Percentiles rank a stretch among this genome's conserved stretches.
These are phyloP conservation scores for Colletotrichum siamense DNA, from an alignment of 2,329 filamentous ascomycete species.

Conservation along the genomic window DNA sequence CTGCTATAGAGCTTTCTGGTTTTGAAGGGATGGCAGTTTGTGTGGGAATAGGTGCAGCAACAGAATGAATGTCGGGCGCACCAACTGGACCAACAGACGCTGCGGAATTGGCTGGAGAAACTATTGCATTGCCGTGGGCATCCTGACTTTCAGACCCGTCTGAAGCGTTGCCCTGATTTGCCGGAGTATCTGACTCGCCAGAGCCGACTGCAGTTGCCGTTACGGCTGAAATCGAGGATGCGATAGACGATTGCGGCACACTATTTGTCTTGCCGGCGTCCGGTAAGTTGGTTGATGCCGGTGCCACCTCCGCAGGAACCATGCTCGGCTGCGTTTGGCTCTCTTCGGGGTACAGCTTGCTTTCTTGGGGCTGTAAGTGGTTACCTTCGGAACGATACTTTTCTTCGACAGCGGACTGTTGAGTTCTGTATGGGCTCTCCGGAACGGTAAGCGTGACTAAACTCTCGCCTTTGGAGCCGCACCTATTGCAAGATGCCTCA, in stretches of 20 bases:
- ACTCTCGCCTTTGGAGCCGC: background rate
- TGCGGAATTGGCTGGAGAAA: background rate
- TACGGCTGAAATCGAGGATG: background rate
- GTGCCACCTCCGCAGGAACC: background rate
- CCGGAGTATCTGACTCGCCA: fast-evolving
- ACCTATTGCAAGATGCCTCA: background rate
- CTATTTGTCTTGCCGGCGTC: background rate
- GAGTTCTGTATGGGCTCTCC: background rate
- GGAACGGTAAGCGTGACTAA: background rate
- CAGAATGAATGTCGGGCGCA: background rate
- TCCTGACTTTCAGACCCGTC: background rate
- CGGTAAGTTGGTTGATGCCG: fast-evolving
- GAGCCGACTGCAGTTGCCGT: background rate
- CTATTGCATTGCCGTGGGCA: background rate
- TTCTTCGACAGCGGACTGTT: background rate
- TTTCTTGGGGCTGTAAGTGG: background rate
- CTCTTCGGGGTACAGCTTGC: background rate
- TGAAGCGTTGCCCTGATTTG: background rate
- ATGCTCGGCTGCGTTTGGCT: background rate
- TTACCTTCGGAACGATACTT: background rate
- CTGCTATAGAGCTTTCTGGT: background rate
- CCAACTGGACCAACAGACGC: background rate
- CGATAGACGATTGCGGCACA: background rate
- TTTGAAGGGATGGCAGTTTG: fast-evolving
- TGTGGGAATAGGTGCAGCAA: background rate